Percentiles rank a stretch among this genome's conserved stretches.
Evolutionary conservation across 2,329 filamentous ascomycete species (phyloP).

Genomic region (Diaporthe vexans): DNA sequence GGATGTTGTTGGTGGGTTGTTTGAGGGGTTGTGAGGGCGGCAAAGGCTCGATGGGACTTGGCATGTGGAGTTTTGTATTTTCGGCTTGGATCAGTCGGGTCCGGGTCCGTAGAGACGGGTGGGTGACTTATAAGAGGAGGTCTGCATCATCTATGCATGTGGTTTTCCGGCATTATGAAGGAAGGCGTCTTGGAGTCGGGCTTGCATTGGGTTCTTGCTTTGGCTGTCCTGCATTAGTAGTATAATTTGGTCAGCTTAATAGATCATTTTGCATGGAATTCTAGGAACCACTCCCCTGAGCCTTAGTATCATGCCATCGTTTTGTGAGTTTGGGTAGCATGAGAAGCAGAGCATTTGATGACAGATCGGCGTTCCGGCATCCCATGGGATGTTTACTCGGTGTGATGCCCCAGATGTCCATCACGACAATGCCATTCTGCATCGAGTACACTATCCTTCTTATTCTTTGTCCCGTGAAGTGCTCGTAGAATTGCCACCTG

Average conservation of each 20-base stretch:
- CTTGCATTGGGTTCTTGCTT: background rate
- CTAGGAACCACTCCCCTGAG: background rate
- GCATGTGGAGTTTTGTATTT: background rate
- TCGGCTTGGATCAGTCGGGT: background rate
- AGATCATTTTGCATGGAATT: background rate
- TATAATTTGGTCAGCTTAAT: background rate
- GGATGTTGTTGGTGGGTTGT: conserved; percentile 77
- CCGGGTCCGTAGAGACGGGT: background rate
- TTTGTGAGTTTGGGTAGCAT: background rate
- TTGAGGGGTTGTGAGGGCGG: conserved; percentile 56
- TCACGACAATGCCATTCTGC: no score
- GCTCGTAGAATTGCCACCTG: no score
- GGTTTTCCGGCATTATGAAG: background rate
- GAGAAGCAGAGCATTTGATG: background rate
- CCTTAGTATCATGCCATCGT: background rate
- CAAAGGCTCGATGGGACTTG: background rate
- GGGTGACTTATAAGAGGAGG: no score
- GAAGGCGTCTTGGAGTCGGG: background rate
- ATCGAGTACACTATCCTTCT: no score
- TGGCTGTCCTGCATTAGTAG: background rate
- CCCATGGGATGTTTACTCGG: no score
- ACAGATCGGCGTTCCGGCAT: background rate
- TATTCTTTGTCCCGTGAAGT: no score
- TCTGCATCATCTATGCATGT: background rate
- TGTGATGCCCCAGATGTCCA: no score